phyloP scores from a whole-genome alignment of 192 early-diverging fungal genomes.

The Martensiomyces pterosporus region DNA sequence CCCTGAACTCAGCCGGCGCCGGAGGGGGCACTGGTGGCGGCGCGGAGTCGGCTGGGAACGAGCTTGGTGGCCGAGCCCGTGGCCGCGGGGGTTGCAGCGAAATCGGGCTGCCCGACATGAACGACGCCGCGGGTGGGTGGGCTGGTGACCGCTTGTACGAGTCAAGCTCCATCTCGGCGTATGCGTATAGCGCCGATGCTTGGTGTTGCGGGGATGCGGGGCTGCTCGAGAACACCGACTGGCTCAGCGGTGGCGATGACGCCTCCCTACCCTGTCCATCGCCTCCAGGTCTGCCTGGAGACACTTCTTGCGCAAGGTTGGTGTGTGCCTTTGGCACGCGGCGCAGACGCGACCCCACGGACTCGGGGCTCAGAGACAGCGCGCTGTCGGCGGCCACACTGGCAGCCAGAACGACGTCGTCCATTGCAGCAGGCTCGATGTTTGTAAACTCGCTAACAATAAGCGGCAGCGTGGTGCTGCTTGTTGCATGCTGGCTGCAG shows the following conservation, averaged over 20 bases:
- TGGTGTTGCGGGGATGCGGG: slow-evolving; percentile 1
- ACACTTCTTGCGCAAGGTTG: too few species aligned
- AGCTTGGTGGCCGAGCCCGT: neutral
- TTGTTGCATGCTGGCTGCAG: too few species aligned
- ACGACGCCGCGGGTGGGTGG: slow-evolving; percentile 6
- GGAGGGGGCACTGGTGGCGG: slow-evolving; percentile 9
- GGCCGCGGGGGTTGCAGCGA: slow-evolving; percentile 12
- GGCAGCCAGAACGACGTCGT: slow-evolving; percentile 40
- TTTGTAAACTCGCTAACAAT: slow-evolving; percentile 29
- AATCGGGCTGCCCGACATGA: slow-evolving; percentile 21
- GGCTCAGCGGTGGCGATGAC: slow-evolving; percentile 1
- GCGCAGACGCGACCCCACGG: slow-evolving; percentile 36
- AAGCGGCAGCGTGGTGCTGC: slow-evolving; percentile 8
- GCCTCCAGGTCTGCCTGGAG: neutral
- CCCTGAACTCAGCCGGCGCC: slow-evolving; percentile 21
- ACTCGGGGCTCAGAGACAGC: slow-evolving; percentile 37
- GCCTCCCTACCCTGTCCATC: too few species aligned
- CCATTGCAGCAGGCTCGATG: slow-evolving; percentile 25
- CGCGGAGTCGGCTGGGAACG: neutral
- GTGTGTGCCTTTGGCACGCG: slow-evolving; percentile 37
- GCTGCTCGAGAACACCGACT: slow-evolving; percentile 3
- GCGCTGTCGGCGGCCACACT: slow-evolving; percentile 32
- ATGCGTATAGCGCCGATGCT: slow-evolving; percentile 12
- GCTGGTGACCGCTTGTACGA: slow-evolving; percentile 11
- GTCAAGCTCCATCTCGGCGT: slow-evolving; percentile 15